These are phyloP conservation scores for Lecanosticta acicola DNA, from an alignment of 2,329 filamentous ascomycete species.

Conservation along the genomic window DNA sequence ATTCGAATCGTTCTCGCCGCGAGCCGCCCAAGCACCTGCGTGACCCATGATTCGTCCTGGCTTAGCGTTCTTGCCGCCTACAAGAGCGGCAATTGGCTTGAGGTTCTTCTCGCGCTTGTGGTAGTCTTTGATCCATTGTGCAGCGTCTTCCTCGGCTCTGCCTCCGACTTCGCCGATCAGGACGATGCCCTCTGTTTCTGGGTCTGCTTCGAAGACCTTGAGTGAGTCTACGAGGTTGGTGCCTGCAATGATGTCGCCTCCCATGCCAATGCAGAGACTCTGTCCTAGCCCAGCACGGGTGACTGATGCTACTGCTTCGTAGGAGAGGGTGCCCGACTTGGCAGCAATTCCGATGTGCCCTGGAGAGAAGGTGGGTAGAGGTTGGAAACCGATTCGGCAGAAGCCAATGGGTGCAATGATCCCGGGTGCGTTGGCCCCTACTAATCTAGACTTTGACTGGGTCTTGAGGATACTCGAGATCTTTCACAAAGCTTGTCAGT, in stretches of 20 bases:
- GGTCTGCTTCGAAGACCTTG: constrained; percentile 59
- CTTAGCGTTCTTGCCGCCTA: constrained; percentile 62
- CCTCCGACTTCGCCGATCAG: constrained; percentile 70
- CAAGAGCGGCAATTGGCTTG: constrained; percentile 69
- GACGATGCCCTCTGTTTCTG: constrained; percentile 65
- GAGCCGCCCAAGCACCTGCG: constrained; percentile 65
- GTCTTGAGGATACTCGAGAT: constrained; percentile 66
- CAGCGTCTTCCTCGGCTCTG: constrained; percentile 63
- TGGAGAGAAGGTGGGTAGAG: constrained; percentile 63
- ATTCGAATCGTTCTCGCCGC: constrained; percentile 58
- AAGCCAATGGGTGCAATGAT: constrained; percentile 68
- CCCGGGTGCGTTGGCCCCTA: constrained; percentile 75
- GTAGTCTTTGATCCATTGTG: constrained; percentile 67
- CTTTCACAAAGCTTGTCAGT: constrained; percentile 30
- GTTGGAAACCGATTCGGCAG: constrained; percentile 72
- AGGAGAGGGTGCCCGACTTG: constrained; percentile 76
- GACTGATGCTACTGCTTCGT: constrained; percentile 71
- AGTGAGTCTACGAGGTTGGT: constrained; percentile 69
- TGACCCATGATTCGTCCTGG: constrained; percentile 69
- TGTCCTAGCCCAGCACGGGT: constrained; percentile 70
- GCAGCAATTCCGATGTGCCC: constrained; percentile 69
- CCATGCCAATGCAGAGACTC: constrained; percentile 70
- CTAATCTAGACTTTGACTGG: constrained; percentile 65
- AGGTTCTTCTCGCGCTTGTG: constrained; percentile 51
- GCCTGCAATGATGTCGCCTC: constrained; percentile 67